Evolutionary conservation across 306 rosid species (phyloP), one percentile per base, ranked within the genome.

Genomic region (Vigna hirtella): DNA sequence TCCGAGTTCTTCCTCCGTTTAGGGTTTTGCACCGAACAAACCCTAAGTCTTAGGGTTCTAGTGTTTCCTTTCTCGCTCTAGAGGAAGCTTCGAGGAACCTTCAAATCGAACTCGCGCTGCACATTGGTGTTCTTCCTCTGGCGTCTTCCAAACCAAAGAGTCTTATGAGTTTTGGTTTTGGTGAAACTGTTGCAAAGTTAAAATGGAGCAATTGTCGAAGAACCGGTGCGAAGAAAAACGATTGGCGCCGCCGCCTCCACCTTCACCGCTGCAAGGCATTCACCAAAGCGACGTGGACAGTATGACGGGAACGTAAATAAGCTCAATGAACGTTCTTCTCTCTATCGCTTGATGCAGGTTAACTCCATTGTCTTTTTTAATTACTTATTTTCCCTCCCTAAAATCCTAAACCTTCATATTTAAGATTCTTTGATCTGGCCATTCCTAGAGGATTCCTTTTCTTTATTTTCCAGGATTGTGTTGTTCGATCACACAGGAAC

Each of bases 311-410:
- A 87, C 70, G 94, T 91, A 18, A 91, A 86, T 24, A 94, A 91
- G 84, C 96, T 94, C 72, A 84, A 87, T 2, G 90, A 90, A 67
- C 91, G 98, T 67, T 88, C 98, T 9, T 76, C 90, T 61, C 64
- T 86, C 70, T 92, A 94, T 83, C 86, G 90, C 18, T 67, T 84
- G 32, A 86, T 94, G 83, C 96, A 94, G 98, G 98, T 94, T 9
- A 20, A 43, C 47, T 42, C 20, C 73, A 26, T 12, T 30, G 2
- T 12, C n/a, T 32, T 61, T 22, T 2, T 56, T 48, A 4, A 55
- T 72, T 73, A 51, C 58, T 63, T 48, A 3, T 62, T 66, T 73
- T 57, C 67, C 48, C 38, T 58, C 8, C 24, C 52, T 76, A 16
- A 82, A 87, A 83, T 86, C 92, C 88, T 82, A 88, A 84, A 79